These are phyloP conservation scores for Anisodus tanguticus DNA, from an alignment of 257 asterid species.

Conservation along the genomic window DNA sequence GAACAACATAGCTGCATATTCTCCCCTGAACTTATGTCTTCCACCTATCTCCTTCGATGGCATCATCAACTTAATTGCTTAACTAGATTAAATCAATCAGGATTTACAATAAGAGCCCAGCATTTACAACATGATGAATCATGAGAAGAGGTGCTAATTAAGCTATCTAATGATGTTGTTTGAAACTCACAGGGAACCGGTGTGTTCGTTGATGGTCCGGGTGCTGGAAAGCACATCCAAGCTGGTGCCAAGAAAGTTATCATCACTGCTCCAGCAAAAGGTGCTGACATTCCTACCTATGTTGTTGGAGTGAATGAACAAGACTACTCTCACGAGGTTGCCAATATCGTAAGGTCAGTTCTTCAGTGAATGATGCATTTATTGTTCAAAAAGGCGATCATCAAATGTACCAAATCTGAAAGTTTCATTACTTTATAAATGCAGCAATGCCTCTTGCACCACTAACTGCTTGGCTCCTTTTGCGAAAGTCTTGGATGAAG, in stretches of 20 bases:
- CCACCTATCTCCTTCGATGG: background rate
- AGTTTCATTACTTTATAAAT: constrained; percentile 6
- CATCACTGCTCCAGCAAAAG: constrained; percentile 96
- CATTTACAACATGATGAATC: background rate
- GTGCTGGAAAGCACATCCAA: constrained; percentile 97
- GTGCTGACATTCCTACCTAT: constrained; percentile 91
- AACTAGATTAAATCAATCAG: background rate
- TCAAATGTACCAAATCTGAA: background rate
- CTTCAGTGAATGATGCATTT: background rate
- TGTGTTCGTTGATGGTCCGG: constrained; percentile 94
- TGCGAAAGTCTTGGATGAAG: constrained; percentile 85
- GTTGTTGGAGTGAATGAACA: constrained; percentile 89
- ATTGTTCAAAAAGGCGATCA: background rate
- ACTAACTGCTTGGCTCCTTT: constrained; percentile 98
- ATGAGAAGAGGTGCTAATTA: background rate
- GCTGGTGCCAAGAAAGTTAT: constrained; percentile 98
- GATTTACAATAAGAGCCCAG: background rate
- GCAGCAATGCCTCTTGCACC: constrained; percentile 97
- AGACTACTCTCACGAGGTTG: constrained; percentile 74
- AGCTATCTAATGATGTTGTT: background rate
- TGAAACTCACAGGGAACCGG: constrained; percentile 76
- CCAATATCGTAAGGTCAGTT: constrained; percentile 77
- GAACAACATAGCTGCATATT: background rate
- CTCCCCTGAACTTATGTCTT: background rate
- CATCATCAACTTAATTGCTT: background rate